Base-by-base conservation (phyloP, 2,329 filamentous ascomycete species). In the Fonsecaea nubica region DNA sequence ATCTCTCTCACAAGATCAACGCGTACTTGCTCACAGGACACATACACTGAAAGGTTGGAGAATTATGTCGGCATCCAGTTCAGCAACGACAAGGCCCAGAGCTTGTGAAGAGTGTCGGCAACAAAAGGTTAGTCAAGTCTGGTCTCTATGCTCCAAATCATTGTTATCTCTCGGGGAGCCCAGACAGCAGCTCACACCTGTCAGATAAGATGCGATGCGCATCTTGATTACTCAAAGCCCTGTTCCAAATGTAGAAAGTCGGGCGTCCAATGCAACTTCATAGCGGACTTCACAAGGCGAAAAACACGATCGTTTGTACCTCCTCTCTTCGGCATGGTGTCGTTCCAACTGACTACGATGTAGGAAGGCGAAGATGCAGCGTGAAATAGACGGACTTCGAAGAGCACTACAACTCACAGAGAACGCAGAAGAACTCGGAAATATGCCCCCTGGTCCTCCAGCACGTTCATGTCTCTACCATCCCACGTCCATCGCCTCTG, bases 281-380 rank as follows among this genome's bases (percentile, higher is more conserved):
- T 32, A n/a, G 12, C 13, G 4, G 21, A 54, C 18, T 40, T 48
- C 10, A 48, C n/a, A 21, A 48, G 42, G 42, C 8, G 42, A 48
- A 48, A 48, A 21, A 21, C n/a, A 4, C 42, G n/a, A 18, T 21
- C 42, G 42, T 48, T 21, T 21, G 42, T 21, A 8, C n/a, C 6
- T 48, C n/a, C 10, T 48, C 2, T 48, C 42, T 48, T 48, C 5
- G 10, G 10, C 38, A 42, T n/a, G 38, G 2, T 42, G 15, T 42
- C 15, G 38, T 42, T 42, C 13, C 13, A 8, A 12, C 42, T 48
- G 42, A 48, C 30, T 48, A 18, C 42, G 1, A 18, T 18, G 21
- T 18, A 63, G 61, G 30, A 63, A 63, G 55, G 53, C 61, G 6
- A 50, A 63, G 10, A 30, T 63, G 52, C 61, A 63, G 57, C 61